These are phyloP conservation scores for Plasmodium inui DNA, from an alignment of 169 alveolate species.

Conservation along the genomic window DNA sequence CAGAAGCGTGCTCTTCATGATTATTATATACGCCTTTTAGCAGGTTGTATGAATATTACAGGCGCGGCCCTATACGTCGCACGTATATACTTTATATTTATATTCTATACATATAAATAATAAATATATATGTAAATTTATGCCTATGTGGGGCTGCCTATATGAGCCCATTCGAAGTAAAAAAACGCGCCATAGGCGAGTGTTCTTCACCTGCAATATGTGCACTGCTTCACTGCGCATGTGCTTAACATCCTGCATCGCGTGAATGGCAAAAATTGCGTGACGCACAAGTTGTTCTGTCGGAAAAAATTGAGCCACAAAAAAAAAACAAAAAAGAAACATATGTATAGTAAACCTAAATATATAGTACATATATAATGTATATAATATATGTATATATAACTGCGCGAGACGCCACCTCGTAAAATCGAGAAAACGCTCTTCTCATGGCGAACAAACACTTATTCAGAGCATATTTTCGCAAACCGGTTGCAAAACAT, in stretches of 20 bases:
- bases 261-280: background rate
- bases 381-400: background rate
- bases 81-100: background rate
- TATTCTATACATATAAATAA: background rate
- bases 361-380: background rate
- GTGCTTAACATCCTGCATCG: background rate
- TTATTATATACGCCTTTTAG: background rate
- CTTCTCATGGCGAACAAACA: background rate
- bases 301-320: background rate
- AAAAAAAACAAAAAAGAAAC: too few relatives aligned
- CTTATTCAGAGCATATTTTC: background rate
- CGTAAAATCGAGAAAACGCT: background rate
- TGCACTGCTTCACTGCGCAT: background rate
- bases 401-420: background rate
- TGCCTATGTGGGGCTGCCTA: background rate
- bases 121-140: background rate
- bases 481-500: background rate
- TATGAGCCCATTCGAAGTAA: background rate
- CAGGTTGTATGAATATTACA: background rate
- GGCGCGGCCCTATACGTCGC: background rate
- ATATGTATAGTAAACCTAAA: background rate
- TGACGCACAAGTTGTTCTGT: background rate
- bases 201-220: background rate
- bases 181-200: background rate
- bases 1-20: background rate